Evolutionary conservation across 371 early-diverging fungal species (phyloP).

Genomic region (Blakeslea trispora): DNA sequence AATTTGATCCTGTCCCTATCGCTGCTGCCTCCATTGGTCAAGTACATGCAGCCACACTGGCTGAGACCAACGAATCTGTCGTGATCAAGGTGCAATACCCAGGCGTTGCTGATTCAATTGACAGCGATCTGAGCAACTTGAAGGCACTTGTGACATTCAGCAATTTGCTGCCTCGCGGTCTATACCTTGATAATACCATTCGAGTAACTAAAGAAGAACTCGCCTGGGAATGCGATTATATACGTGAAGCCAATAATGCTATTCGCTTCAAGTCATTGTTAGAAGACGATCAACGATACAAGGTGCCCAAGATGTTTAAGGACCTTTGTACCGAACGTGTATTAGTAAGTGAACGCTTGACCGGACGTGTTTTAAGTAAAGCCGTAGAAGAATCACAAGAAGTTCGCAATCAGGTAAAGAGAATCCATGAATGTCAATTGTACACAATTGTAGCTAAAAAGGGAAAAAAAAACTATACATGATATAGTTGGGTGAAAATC

Average conservation of each 20-base stretch:
- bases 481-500: slow-evolving; percentile 46
- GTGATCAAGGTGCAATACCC: slow-evolving; percentile 98
- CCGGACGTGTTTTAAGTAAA: slow-evolving; percentile 74
- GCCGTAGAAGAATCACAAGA: slow-evolving; percentile 67
- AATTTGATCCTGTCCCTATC: slow-evolving; percentile 79
- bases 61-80: slow-evolving; percentile 55
- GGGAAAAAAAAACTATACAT: not conserved
- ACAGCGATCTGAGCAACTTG: slow-evolving; percentile 85
- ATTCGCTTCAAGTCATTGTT: slow-evolving; percentile 67
- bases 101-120: slow-evolving; percentile 87
- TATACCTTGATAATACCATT: slow-evolving; percentile 96
- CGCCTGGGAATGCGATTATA: slow-evolving; percentile 94
- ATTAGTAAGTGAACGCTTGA: slow-evolving; percentile 79
- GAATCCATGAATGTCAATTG: too few species aligned
- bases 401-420: slow-evolving; percentile 63
- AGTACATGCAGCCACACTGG: slow-evolving; percentile 81
- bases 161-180: slow-evolving; percentile 86
- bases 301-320: slow-evolving; percentile 74
- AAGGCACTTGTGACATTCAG: slow-evolving; percentile 78
- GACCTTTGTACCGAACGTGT: slow-evolving; percentile 76
- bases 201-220: slow-evolving; percentile 88
- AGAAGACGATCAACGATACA: slow-evolving; percentile 61
- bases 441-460: not conserved
- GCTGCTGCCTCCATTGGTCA: slow-evolving; percentile 98
- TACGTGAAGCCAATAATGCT: slow-evolving; percentile 83